Evolutionary conservation across 805 yeast species (phyloP), one percentile per base, ranked within the genome.

Genomic region (Candida nonsorbophila): DNA sequence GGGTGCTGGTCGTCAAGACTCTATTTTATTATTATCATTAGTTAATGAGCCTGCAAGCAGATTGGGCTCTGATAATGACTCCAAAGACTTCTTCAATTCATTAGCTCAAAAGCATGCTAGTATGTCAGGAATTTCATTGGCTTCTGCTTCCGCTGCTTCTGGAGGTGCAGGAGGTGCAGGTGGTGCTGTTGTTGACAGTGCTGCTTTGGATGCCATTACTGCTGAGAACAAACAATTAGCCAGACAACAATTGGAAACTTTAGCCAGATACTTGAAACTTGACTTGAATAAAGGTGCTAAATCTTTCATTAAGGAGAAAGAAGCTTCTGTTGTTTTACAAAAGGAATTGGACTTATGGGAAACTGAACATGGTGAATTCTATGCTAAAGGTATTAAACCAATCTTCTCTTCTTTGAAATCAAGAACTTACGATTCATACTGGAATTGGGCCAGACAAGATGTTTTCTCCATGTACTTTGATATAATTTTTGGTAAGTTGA

Each of bases 361-460:
- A 59, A 76, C 81, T 18, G 71, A 65, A 48, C 72, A 80, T 55
- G 98, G 98, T 45, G 98, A 92, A 49, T 79, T 79, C 52, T 92
- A 88, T 58, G 88, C 96, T 28, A 74, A 79, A 35, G 97, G 98
- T 55, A 81, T 92, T 48, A 69, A 79, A 43, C 95, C 97, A 23
- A 77, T 81, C 4, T 92, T 92, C 67, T 84, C 95, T 18, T 72
- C 90, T 38, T 74, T 84, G 64, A 92, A 92, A 69, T 95, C 97
- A 16, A 84, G 98, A 69, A 79, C 82, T 31, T 92, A 90, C 60
- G 97, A 92, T 63, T 87, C 97, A 14, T 87, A 88, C 63, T 92
- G 98, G 98, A 94, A 94, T 63, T 92, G 98, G 98, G 97, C 97
- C 27, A 84, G 97, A 62, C 98, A 92, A 69, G 95, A 92, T 57